Percentiles rank a stretch among this genome's conserved stretches.
phyloP scores from a whole-genome alignment of 2,329 filamentous ascomycete species.

The Aspergillus sp. region DNA sequence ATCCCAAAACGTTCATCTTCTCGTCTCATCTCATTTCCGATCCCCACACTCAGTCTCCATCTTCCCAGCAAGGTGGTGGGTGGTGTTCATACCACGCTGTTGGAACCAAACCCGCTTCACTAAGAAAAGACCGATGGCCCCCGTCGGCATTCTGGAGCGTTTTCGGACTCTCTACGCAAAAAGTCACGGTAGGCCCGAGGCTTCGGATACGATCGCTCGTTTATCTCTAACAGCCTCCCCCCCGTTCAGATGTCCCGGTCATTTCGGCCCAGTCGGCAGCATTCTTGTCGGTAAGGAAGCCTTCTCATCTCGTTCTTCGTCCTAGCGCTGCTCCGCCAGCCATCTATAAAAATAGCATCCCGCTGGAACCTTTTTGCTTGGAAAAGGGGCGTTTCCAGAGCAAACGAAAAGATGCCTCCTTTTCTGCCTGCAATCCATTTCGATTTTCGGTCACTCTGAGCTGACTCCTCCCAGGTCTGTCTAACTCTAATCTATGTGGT shows the following conservation, averaged over 20 bases:
- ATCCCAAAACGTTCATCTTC: too few relatives aligned
- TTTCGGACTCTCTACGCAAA: conserved; percentile 33
- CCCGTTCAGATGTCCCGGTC: conserved; percentile 32
- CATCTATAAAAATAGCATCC: conserved; percentile 13
- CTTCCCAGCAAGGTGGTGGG: not conserved
- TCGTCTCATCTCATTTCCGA: not conserved
- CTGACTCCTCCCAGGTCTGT: conserved; percentile 52
- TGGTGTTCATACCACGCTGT: not conserved
- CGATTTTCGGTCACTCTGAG: not conserved
- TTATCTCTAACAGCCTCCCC: conserved; percentile 9
- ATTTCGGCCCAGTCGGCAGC: conserved; percentile 36
- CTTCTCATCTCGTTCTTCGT: conserved; percentile 3
- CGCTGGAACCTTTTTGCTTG: not conserved
- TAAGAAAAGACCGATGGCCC: conserved; percentile 27
- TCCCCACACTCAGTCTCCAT: not conserved
- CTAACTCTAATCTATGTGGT: conserved; percentile 89
- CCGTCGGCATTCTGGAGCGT: conserved; percentile 29
- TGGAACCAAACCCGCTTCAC: not conserved
- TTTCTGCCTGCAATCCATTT: too few relatives aligned
- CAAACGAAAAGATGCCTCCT: not conserved
- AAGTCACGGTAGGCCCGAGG: conserved; percentile 24
- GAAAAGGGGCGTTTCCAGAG: not conserved
- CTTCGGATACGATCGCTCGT: not conserved
- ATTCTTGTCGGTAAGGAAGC: conserved; percentile 35
- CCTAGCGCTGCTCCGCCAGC: conserved; percentile 4